Evolutionary conservation across 2,329 filamentous ascomycete species (phyloP), one percentile per base, ranked within the genome.

Genomic region (Ceratocystis colombiana): DNA sequence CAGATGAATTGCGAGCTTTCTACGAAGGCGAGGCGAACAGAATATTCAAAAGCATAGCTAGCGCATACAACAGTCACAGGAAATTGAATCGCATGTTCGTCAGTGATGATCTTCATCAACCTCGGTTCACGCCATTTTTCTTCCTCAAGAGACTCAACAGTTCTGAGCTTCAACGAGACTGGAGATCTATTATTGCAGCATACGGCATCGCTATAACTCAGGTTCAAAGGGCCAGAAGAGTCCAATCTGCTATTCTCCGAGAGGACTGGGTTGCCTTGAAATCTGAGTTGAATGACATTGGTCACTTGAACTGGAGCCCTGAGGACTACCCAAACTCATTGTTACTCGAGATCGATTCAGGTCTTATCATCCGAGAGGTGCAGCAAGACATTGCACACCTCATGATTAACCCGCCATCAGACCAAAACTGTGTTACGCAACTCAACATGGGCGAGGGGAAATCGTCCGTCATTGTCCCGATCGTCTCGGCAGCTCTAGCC

Each of bases 401-500:
- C 22, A 89, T 90, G 82, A 80, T 78, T 1, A 63, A 70, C 0
- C 78, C 79, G 0, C 70, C 71, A 0, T 71, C 71, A 0, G 72
- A 70, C 0, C 33, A 71, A 0, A 88, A 85, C 69, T 72, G 78
- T 0, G 79, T 85, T 0, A 80, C 88, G 76, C 85, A 88, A 70
- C 72, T 89, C 1, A 88, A 88, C 69, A 89, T 89, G 86, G 87
- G 87, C 0, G 81, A 88, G 70, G 87, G 86, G 0, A 89, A 89
- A 69, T 84, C 84, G 0, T 87, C 86, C 0, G 82, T 88, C 1
- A 89, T 91, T 62, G 78, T 87, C 0, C 87, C 86, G 0, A 84
- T 88, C 46, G 80, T 87, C 0, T 81, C 82, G 0, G 74, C 80
- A 0, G 73, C 76, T 0, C 72, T 88, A 0, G 82, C 83, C 0